Percentiles rank a stretch among this genome's conserved stretches.
Conservation (phyloP, 306 rosid genomes). For the Geum urbanum region DNA sequence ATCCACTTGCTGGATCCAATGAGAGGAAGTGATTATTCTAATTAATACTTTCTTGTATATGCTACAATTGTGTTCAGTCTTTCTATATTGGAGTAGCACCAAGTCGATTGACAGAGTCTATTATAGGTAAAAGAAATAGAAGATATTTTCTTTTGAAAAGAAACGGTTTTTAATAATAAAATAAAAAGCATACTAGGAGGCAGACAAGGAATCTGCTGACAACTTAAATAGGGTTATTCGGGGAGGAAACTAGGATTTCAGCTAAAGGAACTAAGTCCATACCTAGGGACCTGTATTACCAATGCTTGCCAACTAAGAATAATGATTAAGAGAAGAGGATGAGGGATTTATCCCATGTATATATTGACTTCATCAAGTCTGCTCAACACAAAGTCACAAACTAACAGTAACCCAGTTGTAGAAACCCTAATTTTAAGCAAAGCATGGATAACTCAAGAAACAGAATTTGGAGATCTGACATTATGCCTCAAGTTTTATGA, state of each 20-base stretch:
- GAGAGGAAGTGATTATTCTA: neutral
- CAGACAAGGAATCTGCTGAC: no score
- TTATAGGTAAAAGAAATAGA: no score
- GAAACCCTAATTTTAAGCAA: neutral
- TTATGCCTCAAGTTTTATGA: neutral
- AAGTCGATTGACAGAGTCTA: neutral
- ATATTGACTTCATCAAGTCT: neutral
- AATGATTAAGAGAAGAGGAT: no score
- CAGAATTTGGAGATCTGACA: neutral
- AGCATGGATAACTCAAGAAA: neutral
- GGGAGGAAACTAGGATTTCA: no score
- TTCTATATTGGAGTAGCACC: neutral
- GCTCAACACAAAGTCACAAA: neutral
- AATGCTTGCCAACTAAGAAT: no score
- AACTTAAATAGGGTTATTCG: no score
- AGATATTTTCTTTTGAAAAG: no score
- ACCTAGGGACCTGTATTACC: no score
- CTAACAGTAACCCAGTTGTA: neutral
- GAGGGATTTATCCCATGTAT: no score
- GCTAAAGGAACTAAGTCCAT: no score
- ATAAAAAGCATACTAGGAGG: no score
- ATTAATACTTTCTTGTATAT: neutral
- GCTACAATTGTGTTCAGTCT: neutral
- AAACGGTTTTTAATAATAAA: no score
- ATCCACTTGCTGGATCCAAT: neutral